Base-by-base conservation (phyloP, 2,329 filamentous ascomycete species). In the Monilinia fructigena region DNA sequence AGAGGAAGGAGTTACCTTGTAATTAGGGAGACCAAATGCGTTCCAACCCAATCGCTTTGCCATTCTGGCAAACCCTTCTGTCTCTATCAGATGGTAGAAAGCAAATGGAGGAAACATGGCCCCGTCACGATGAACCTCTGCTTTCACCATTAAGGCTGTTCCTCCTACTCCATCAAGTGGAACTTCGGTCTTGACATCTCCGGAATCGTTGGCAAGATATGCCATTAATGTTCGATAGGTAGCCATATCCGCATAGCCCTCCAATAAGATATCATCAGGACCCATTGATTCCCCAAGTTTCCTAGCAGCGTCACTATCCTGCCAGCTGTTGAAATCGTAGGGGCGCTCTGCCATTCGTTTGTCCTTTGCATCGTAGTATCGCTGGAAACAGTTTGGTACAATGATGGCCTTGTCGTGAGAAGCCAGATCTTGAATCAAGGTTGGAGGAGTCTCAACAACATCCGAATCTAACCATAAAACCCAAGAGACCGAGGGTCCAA, bases 291-390 rank as follows among this genome's bases (percentile, higher is more conserved):
- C 80, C 2, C 86, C 93, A 70, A 99, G 80, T 47, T 90, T 84
- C 75, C 89, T 85, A 0, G 95, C 94, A 2, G 85, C 89, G 1
- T 89, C 84, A 75, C 91, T 96, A 76, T 99, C 95, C 74, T 94
- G 88, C 95, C 95, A 99, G 77, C 91, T 96, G 81, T 99, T 99
- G 83, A 89, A 98, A 80, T 99, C 95, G 77, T 99, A 99, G 0
- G 93, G 88, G 5, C 95, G 87, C 75, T 94, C 87, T 54, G 88
- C 86, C 81, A 86, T 85, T 70, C 86, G 83, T 74, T 89, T 89
- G 62, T 85, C 88, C 18, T 89, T 84, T 0, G 81, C 73, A 70
- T 97, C 89, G 56, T 85, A 85, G 79, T 86, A 98, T 70, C 90
- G 84, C 80, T 99, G 95, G 82, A 90, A 97, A 82, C 94, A 98